Evolutionary conservation across 106 monocot species (phyloP).

Genomic region (Apostasia shenzhenica): DNA sequence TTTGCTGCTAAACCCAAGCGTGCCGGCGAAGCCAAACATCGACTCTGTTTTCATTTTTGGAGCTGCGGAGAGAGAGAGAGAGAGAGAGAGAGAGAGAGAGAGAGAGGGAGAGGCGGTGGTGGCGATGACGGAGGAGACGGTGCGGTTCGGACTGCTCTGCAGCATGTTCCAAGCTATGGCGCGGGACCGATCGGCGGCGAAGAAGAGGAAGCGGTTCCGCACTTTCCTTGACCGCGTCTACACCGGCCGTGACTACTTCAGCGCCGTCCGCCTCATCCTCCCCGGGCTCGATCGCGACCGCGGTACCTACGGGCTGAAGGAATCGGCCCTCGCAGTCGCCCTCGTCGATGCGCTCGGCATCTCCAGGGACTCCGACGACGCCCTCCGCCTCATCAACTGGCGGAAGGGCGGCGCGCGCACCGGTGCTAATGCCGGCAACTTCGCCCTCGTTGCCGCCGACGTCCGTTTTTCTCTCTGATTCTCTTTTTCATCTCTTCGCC

Average conservation of each 20-base stretch:
- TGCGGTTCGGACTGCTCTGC: conserved; percentile 72
- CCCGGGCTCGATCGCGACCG: conserved; percentile 88
- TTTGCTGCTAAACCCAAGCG: too few relatives aligned
- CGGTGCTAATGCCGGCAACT: conserved; percentile 83
- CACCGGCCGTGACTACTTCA: conserved; percentile 75
- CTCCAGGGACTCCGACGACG: conserved; percentile 89
- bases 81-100: too few relatives aligned
- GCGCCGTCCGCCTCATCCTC: conserved; percentile 75
- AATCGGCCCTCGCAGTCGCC: conserved; percentile 60
- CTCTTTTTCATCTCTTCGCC: not conserved
- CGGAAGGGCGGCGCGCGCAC: conserved; percentile 72
- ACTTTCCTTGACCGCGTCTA: conserved; percentile 85
- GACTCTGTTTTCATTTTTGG: too few relatives aligned
- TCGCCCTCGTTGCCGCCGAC: conserved; percentile 80
- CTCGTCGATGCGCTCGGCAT: conserved; percentile 84
- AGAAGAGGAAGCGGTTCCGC: conserved; percentile 73
- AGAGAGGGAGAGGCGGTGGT: not conserved
- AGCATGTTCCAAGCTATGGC: conserved; percentile 98
- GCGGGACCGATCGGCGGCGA: conserved; percentile 61
- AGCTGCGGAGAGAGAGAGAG: too few relatives aligned
- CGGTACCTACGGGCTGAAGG: conserved; percentile 90
- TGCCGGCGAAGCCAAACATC: too few relatives aligned
- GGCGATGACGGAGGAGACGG: conserved; percentile 68
- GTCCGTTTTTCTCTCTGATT: conserved; percentile 9
- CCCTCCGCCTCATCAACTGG: conserved; percentile 79